Base-by-base conservation (phyloP, 2,329 filamentous ascomycete species). In the Colletotrichum truncatum region DNA sequence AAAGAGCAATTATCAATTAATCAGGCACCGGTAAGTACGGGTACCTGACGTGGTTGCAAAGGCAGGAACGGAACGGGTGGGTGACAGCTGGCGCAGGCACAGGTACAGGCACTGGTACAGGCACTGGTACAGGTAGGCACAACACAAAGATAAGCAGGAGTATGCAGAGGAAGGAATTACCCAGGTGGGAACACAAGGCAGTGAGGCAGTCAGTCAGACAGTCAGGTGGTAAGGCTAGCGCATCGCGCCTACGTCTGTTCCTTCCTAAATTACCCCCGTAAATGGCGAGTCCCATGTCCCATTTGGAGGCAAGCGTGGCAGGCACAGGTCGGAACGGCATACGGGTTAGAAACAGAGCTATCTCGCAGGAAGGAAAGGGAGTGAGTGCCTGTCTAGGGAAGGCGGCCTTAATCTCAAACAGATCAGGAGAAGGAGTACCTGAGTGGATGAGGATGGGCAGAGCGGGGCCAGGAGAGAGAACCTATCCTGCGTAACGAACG, bases 331-430 rank as follows among this genome's bases (percentile, higher is more conserved):
- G n/a, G n/a, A n/a, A n/a, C n/a, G n/a, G n/a, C n/a, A n/a, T n/a
- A n/a, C n/a, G n/a, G n/a, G n/a, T n/a, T n/a, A n/a, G n/a, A n/a
- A n/a, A n/a, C n/a, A n/a, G n/a, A n/a, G n/a, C n/a, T n/a, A n/a
- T n/a, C n/a, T n/a, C n/a, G n/a, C n/a, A n/a, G n/a, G 43, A 16
- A 36, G 25, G 12, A 55, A 36, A 43, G 28, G 43, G 43, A 51
- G 32, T 28, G 26, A 43, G 26, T 43, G 18, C 41, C 26, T 51
- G 38, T 38, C 55, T 64, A 28, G 45, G 54, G 43, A 59, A 43
- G 54, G 36, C 14, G 6, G 38, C 46, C 30, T 52, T 16, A 43
- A 36, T n/a, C 54, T 52, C 54, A 64, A 64, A 64, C 23, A 41
- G 43, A 63, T 45, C 38, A 57, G 28, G 59, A 28, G 56, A 57